A percentile compares a stretch with the other conserved stretches of the same genome.
These are phyloP conservation scores for Macrocybe sp. DNA, from an alignment of 1,284 basidiomycete genomes.

Conservation along the genomic window DNA sequence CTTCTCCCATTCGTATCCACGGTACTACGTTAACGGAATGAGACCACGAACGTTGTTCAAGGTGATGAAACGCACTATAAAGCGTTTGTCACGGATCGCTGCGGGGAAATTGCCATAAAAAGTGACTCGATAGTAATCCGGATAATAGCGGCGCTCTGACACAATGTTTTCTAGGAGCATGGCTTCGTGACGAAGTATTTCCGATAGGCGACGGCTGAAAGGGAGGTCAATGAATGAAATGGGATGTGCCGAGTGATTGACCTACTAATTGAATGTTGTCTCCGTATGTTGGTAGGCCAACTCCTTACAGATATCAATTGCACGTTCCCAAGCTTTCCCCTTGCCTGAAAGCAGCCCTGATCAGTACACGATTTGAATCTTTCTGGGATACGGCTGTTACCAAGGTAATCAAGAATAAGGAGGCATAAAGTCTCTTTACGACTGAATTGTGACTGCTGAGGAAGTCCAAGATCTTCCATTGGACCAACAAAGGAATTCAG, in stretches of 20 bases:
- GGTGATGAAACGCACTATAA: slow-evolving; percentile 55
- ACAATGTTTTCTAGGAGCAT: slow-evolving; percentile 81
- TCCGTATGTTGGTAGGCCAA: slow-evolving; percentile 80
- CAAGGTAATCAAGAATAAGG: slow-evolving; percentile 83
- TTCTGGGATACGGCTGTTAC: slow-evolving; percentile 28
- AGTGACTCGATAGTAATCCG: slow-evolving; percentile 91
- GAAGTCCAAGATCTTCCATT: slow-evolving; percentile 83
- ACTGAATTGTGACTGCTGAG: slow-evolving; percentile 91
- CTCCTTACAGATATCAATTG: slow-evolving; percentile 91
- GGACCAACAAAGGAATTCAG: slow-evolving; percentile 74
- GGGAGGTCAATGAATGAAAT: slow-evolving; percentile 1
- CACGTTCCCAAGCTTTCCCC: slow-evolving; percentile 95
- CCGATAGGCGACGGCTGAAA: slow-evolving; percentile 69
- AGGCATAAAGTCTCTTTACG: slow-evolving; percentile 90
- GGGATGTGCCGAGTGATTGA: slow-evolving; percentile 6
- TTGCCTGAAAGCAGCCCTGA: slow-evolving; percentile 50
- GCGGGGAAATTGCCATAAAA: slow-evolving; percentile 90
- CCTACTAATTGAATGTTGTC: slow-evolving; percentile 88
- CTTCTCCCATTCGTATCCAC: slow-evolving; percentile 90
- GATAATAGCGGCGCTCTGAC: slow-evolving; percentile 76
- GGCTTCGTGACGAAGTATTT: slow-evolving; percentile 83
- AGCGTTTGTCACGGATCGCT: slow-evolving; percentile 82
- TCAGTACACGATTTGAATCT: no score
- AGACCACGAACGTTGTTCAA: background rate
- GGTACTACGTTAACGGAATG: slow-evolving; percentile 50